Evolutionary conservation across 2,329 filamentous ascomycete genomes (phyloP).

Genomic region (Fusarium hainanense): DNA sequence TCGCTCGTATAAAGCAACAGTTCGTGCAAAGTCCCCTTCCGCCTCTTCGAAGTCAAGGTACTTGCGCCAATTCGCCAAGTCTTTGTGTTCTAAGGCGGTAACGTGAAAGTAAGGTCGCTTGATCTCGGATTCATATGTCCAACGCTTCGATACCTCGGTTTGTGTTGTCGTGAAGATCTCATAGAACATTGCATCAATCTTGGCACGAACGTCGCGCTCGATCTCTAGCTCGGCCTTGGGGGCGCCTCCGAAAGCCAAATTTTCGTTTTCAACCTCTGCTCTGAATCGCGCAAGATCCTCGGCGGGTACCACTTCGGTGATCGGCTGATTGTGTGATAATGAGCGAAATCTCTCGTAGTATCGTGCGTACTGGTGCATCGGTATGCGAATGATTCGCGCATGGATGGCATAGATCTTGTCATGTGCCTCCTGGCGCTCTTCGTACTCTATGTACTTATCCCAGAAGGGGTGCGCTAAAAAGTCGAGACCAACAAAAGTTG

Average conservation of each 20-base stretch:
- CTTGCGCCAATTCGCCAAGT: conserved; percentile 92
- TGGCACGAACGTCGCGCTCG: conserved; percentile 82
- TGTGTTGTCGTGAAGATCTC: conserved; percentile 85
- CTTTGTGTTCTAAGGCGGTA: conserved; percentile 86
- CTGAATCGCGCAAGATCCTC: conserved; percentile 76
- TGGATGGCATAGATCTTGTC: conserved; percentile 89
- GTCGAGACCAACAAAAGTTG: conserved; percentile 86
- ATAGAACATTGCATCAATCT: conserved; percentile 83
- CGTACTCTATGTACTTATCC: conserved; percentile 99
- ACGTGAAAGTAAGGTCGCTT: conserved; percentile 98
- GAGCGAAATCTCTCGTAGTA: conserved; percentile 93
- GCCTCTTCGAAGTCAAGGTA: conserved; percentile 96
- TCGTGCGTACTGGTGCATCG: conserved; percentile 93
- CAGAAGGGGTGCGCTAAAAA: conserved; percentile 96
- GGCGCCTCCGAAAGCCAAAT: conserved; percentile 60
- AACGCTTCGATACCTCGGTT: conserved; percentile 88
- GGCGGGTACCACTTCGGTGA: conserved; percentile 76
- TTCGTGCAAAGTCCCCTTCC: conserved; percentile 80
- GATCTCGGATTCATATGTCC: conserved; percentile 94
- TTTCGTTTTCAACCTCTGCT: conserved; percentile 76
- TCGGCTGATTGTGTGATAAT: conserved; percentile 76
- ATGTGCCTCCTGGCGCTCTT: conserved; percentile 86
- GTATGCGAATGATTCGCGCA: conserved; percentile 84
- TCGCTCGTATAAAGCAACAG: conserved; percentile 89
- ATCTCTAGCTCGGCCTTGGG: conserved; percentile 79